Evolutionary conservation across 2,329 filamentous ascomycete species (phyloP).

Genomic region (Plectosphaerella plurivora): DNA sequence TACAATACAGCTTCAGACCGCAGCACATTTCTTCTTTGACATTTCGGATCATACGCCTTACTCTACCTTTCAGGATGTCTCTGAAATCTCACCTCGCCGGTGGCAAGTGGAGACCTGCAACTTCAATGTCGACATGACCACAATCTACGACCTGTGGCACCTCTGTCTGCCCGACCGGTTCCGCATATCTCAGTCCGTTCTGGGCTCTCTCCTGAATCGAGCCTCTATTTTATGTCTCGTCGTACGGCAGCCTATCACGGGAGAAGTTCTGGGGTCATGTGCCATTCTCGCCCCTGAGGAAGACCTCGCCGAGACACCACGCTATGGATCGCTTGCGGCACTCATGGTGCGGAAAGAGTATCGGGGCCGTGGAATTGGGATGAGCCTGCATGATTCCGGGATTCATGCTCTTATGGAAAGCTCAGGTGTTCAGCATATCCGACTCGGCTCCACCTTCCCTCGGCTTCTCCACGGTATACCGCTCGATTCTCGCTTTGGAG

Average conservation of each 20-base stretch:
- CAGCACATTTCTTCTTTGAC: slow-evolving; percentile 46
- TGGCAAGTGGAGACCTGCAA: slow-evolving; percentile 41
- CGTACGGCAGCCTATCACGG: slow-evolving; percentile 41
- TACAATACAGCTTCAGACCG: slow-evolving; percentile 39
- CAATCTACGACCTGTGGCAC: slow-evolving; percentile 42
- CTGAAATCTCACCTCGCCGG: slow-evolving; percentile 5
- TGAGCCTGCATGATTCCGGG: slow-evolving; percentile 48
- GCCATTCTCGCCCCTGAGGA: slow-evolving; percentile 56
- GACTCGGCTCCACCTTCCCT: slow-evolving; percentile 56
- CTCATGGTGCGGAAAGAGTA: slow-evolving; percentile 46
- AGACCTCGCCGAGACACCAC: slow-evolving; percentile 44
- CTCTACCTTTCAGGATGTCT: too few relatives aligned
- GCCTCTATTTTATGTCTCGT: slow-evolving; percentile 55
- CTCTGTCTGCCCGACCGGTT: slow-evolving; percentile 40
- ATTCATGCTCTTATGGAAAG: slow-evolving; percentile 42
- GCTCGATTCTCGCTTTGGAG: slow-evolving; percentile 30
- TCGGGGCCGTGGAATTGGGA: slow-evolving; percentile 46
- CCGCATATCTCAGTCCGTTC: slow-evolving; percentile 32
- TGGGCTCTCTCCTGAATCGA: slow-evolving; percentile 44
- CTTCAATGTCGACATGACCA: slow-evolving; percentile 30
- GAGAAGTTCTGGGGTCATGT: slow-evolving; percentile 50
- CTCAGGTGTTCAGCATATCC: slow-evolving; percentile 47
- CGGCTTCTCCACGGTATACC: slow-evolving; percentile 53
- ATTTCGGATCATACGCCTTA: too few relatives aligned
- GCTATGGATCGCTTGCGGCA: slow-evolving; percentile 52